Base-by-base conservation (phyloP, 2,329 filamentous ascomycete species). In the Alternaria triticina region DNA sequence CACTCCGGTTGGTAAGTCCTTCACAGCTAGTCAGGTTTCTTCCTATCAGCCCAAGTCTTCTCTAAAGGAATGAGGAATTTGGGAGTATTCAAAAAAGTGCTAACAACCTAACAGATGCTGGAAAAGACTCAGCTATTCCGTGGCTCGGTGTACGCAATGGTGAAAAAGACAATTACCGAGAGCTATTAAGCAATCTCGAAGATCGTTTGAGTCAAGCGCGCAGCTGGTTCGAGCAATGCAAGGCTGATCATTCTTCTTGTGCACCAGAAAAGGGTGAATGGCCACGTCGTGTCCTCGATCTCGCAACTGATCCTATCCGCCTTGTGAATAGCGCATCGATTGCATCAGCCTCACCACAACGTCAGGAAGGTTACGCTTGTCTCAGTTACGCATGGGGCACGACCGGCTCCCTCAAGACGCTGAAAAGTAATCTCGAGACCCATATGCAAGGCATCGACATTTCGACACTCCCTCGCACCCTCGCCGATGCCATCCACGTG, bases 341-440 rank as follows among this genome's bases (percentile, higher is more conserved):
- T 15, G 12, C 8, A 13, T 25, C 54, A 33, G 22, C 6, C 5
- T 22, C 20, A 11, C 1, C 17, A 27, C 44, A 36, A n/a, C 54
- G 2, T 6, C 44, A 40, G 28, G 44, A 47, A 47, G 54, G 44
- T n/a, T 49, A 57, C 6, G 54, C 54, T 20, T 57, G 54, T 47
- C 54, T 57, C 20, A 57, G 54, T n/a, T 57, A 57, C 28, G 54
- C 28, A 25, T 57, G 54, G 44, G 54, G 54, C 12, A 47, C 27
- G 15, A 30, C 20, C 7, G 44, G 44, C 6, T 40, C 36, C 6
- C 12, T 57, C 13, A 33, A 30, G 33, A 57, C 44, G 5, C 4
- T 33, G 13, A 49, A 11, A 36, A 11, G 25, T 15, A 57, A 47
- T 25, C 17, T 57, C 6, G 15, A 17, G 23, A 36, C 54, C 11